These are phyloP conservation scores for Lentinula sp. DNA, from an alignment of 768 basidiomycete genomes.

Conservation along the genomic window DNA sequence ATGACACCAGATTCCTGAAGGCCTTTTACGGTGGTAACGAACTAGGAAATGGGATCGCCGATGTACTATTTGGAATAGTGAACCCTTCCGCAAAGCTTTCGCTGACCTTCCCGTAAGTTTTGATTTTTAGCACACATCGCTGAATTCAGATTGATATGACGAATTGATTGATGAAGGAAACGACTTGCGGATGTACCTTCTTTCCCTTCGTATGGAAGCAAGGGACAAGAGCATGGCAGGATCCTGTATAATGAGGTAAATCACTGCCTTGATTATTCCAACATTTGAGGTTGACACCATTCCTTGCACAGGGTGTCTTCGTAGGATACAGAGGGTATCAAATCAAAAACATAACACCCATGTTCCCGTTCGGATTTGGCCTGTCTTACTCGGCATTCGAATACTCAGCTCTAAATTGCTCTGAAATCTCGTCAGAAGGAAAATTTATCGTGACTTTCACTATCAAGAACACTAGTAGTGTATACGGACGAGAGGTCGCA, in stretches of 20 bases:
- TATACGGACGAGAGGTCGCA: conserved; percentile 39
- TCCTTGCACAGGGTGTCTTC: conserved; percentile 33
- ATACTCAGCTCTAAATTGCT: conserved; percentile 35
- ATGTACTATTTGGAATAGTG: conserved; percentile 54
- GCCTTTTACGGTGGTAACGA: conserved; percentile 53
- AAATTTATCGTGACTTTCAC: conserved; percentile 35
- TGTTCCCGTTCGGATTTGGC: conserved; percentile 54
- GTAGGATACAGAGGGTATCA: conserved; percentile 52
- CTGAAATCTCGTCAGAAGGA: conserved; percentile 24
- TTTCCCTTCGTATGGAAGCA: conserved; percentile 36
- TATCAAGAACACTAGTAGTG: conserved; percentile 36
- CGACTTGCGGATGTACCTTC: conserved; percentile 49
- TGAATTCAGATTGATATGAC: neutral
- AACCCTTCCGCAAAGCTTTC: conserved; percentile 56
- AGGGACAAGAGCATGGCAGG: conserved; percentile 37
- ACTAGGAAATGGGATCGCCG: conserved; percentile 50
- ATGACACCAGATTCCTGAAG: conserved; percentile 15
- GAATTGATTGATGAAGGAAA: conserved; percentile 21
- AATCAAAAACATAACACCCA: conserved; percentile 32
- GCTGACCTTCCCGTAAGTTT: conserved; percentile 44
- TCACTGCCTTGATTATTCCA: neutral
- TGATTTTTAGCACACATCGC: neutral
- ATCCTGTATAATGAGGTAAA: conserved; percentile 40
- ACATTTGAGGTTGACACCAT: neutral
- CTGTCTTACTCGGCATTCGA: conserved; percentile 56